Conservation (phyloP, 768 basidiomycete species). For the Cystofilobasidium macerans region DNA sequence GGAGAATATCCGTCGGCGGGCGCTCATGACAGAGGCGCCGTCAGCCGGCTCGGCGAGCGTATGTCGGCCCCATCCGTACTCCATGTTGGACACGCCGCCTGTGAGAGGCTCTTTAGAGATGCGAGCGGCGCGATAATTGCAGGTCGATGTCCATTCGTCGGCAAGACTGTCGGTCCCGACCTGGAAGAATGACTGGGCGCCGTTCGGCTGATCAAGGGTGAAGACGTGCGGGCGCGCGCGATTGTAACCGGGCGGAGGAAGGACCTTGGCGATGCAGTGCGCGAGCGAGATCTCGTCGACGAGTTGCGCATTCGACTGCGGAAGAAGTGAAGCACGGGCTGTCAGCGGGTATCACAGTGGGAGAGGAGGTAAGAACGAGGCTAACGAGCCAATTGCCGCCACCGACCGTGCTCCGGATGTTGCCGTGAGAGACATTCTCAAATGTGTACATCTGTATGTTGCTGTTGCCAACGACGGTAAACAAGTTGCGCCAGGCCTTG, state of each 20-base stretch:
- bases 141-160: slow-evolving; percentile 95
- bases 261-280: slow-evolving; percentile 73
- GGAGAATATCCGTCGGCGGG: slow-evolving; percentile 23
- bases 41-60: slow-evolving; percentile 1
- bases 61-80: slow-evolving; percentile 69
- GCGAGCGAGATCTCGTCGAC: slow-evolving; percentile 75
- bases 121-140: slow-evolving; percentile 98
- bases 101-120: slow-evolving; percentile 88
- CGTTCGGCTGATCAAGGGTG: slow-evolving; percentile 76
- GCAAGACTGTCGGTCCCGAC: slow-evolving; percentile 98
- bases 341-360: slow-evolving; percentile 12
- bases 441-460: slow-evolving; percentile 94
- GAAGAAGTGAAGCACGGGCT: background rate
- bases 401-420: slow-evolving; percentile 58
- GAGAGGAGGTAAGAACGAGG: slow-evolving; percentile 28
- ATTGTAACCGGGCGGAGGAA: slow-evolving; percentile 87
- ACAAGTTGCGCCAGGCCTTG: slow-evolving; percentile 86
- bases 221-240: slow-evolving; percentile 85
- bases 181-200: slow-evolving; percentile 95
- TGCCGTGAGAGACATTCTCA: slow-evolving; percentile 41
- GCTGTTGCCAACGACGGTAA: slow-evolving; percentile 90
- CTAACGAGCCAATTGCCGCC: slow-evolving; percentile 97
- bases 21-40: background rate
- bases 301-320: slow-evolving; percentile 68
- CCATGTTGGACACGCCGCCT: slow-evolving; percentile 97